Percentiles rank a stretch among this genome's conserved stretches.
These are phyloP conservation scores for Microdochium bolleyi DNA, from an alignment of 2,329 filamentous ascomycete genomes.

Conservation along the genomic window DNA sequence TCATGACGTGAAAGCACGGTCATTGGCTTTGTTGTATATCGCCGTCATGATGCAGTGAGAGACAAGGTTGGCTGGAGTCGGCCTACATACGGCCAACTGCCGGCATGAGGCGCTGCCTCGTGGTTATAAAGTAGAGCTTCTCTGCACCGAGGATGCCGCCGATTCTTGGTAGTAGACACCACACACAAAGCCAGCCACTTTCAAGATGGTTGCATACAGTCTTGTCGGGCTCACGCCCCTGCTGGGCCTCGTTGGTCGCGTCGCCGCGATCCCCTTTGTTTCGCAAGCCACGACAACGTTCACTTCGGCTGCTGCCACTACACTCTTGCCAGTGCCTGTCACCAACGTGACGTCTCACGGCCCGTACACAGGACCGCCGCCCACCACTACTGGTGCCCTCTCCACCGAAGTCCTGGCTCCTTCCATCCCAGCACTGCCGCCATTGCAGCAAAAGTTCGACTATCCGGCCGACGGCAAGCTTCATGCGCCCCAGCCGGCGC, in stretches of 20 bases:
- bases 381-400: slow-evolving; percentile 62
- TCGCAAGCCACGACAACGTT: slow-evolving; percentile 26
- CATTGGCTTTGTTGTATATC: background rate
- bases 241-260: background rate
- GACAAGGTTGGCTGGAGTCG: too few species aligned
- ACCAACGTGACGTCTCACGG: slow-evolving; percentile 61
- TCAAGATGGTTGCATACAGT: background rate
- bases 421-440: slow-evolving; percentile 48
- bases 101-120: too few species aligned
- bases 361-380: slow-evolving; percentile 54
- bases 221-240: background rate
- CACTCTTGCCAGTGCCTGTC: slow-evolving; percentile 21
- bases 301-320: slow-evolving; percentile 17
- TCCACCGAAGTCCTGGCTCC: slow-evolving; percentile 47
- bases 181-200: background rate
- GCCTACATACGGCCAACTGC: too few species aligned
- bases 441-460: slow-evolving; percentile 53
- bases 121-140: too few species aligned
- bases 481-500: slow-evolving; percentile 59
- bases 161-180: too few species aligned
- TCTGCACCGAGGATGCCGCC: too few species aligned
- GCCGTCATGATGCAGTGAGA: too few species aligned
- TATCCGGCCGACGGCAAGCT: slow-evolving; percentile 68
- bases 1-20: background rate
- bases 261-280: slow-evolving; percentile 23